Percentiles rank a stretch among this genome's conserved stretches.
Evolutionary conservation across 192 early-diverging fungal species (phyloP).

Genomic region (Obelidium mucronatum): DNA sequence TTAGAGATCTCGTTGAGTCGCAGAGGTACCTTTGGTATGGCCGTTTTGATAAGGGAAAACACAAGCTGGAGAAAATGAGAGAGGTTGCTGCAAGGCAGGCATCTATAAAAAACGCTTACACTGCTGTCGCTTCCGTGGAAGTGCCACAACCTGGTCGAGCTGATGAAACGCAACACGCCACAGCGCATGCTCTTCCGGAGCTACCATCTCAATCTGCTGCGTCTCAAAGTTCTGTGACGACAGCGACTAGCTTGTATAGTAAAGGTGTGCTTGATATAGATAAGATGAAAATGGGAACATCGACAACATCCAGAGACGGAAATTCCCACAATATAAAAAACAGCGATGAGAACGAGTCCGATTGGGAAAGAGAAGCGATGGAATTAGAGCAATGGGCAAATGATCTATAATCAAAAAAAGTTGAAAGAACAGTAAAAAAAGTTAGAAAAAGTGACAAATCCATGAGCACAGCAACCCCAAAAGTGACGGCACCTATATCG

Average conservation of each 20-base stretch:
- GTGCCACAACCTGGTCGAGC: neutral
- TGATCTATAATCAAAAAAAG: constrained; percentile 6
- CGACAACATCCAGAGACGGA: too few relatives aligned
- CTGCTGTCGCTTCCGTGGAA: constrained; percentile 26
- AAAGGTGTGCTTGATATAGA: too few relatives aligned
- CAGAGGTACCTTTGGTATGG: constrained; percentile 50
- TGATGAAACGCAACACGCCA: neutral
- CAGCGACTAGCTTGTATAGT: too few relatives aligned
- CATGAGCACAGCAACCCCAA: neutral
- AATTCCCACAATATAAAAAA: too few relatives aligned
- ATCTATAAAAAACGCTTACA: neutral
- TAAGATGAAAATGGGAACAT: too few relatives aligned
- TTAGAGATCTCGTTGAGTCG: constrained; percentile 46
- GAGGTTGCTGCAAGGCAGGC: neutral
- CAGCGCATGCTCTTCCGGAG: too few relatives aligned
- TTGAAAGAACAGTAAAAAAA: neutral
- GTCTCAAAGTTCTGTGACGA: too few relatives aligned
- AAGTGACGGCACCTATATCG: neutral
- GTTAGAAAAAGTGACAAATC: too few relatives aligned
- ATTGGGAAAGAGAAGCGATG: constrained; percentile 56
- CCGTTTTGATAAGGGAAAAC: constrained; percentile 22
- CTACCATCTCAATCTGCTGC: too few relatives aligned
- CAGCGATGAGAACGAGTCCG: constrained; percentile 8
- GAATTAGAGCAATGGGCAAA: constrained; percentile 49
- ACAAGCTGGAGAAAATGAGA: neutral